These are phyloP conservation scores for Coemansia sp. DNA, from an alignment of 192 early-diverging fungal species.

Conservation along the genomic window DNA sequence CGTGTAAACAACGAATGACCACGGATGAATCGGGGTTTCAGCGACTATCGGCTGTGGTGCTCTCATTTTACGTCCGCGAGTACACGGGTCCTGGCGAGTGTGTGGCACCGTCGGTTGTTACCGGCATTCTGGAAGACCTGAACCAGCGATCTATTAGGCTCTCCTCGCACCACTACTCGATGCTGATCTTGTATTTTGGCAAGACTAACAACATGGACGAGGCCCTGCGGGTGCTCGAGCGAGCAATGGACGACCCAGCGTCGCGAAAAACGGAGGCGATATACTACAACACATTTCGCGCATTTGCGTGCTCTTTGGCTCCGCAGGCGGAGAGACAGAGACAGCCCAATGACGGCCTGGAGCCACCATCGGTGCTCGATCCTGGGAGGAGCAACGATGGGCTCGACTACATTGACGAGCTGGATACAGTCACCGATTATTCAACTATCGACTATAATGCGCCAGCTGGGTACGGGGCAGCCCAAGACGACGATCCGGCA, in stretches of 20 bases:
- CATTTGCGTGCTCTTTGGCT: slow-evolving; percentile 19
- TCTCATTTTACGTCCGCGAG: slow-evolving; percentile 47
- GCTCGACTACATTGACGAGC: slow-evolving; percentile 24
- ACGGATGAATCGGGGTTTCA: slow-evolving; percentile 24
- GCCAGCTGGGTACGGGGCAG: neutral
- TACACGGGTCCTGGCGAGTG: slow-evolving; percentile 2
- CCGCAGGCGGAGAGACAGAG: neutral
- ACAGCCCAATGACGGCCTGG: neutral
- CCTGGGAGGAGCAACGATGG: slow-evolving; percentile 6
- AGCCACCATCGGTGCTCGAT: neutral
- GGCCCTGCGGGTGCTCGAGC: slow-evolving; percentile 32
- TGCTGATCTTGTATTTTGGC: slow-evolving; percentile 51
- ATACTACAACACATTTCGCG: slow-evolving; percentile 43
- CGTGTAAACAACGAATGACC: slow-evolving; percentile 11
- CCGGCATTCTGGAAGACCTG: slow-evolving; percentile 30
- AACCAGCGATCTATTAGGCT: slow-evolving; percentile 23
- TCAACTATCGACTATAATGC: neutral
- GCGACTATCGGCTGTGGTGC: slow-evolving; percentile 32
- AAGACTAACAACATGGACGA: slow-evolving; percentile 22
- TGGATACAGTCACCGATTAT: slow-evolving; percentile 12
- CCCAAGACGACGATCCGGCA: neutral
- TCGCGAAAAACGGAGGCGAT: slow-evolving; percentile 27
- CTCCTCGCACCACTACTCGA: slow-evolving; percentile 38
- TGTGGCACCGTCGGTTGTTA: slow-evolving; percentile 16
- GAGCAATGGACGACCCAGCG: slow-evolving; percentile 34